phyloP scores from a whole-genome alignment of 768 basidiomycete species.

The Roridomyces roridus region DNA sequence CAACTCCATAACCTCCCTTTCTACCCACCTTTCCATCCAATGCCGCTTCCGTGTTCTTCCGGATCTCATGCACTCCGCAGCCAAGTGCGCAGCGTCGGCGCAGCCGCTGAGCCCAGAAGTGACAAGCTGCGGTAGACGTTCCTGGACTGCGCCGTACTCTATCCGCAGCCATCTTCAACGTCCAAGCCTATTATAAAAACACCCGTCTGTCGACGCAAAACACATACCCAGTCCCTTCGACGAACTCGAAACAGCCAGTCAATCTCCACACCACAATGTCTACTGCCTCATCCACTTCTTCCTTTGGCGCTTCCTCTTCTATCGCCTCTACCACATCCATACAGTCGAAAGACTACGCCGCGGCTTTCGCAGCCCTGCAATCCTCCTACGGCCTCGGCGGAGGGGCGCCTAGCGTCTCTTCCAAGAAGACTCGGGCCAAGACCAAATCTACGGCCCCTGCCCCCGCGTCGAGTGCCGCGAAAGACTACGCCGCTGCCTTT shows the following conservation, averaged over 20 bases:
- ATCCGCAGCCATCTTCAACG: neutral
- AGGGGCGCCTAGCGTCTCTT: neutral
- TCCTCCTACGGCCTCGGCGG: conserved; percentile 1
- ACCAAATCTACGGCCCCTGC: neutral
- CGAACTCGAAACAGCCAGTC: too few relatives aligned
- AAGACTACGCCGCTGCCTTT: conserved; percentile 10
- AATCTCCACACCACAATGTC: too few relatives aligned
- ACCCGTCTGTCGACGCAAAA: too few relatives aligned
- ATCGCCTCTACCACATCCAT: neutral
- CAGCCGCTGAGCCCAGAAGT: too few relatives aligned
- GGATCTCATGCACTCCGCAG: too few relatives aligned
- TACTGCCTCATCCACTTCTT: conserved; percentile 1
- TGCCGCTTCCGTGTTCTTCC: too few relatives aligned
- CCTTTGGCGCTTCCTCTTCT: neutral
- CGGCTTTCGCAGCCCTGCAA: conserved; percentile 11
- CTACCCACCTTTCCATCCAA: too few relatives aligned
- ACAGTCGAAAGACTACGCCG: conserved; percentile 4
- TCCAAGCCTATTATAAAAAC: too few relatives aligned
- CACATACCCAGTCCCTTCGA: too few relatives aligned
- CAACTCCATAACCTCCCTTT: too few relatives aligned
- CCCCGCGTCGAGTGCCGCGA: neutral
- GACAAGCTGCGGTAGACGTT: neutral
- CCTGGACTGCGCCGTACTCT: neutral
- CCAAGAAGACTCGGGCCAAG: neutral
- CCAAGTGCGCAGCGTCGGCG: too few relatives aligned